phyloP scores from a whole-genome alignment of 1,284 basidiomycete genomes.

The Mycena sp. region DNA sequence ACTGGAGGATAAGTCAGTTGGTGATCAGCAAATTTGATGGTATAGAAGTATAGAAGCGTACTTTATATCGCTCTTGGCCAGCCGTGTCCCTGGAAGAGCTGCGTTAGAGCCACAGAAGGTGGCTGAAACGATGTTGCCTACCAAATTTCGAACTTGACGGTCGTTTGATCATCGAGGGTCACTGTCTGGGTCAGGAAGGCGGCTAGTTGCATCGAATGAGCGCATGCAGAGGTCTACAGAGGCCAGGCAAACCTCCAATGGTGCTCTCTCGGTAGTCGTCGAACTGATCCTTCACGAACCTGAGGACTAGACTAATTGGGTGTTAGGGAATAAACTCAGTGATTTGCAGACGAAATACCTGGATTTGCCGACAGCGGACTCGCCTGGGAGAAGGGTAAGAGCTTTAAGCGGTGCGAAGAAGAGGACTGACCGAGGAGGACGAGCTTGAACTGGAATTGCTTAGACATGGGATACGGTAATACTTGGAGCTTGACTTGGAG shows the following conservation, averaged over 20 bases:
- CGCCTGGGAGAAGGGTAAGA: slow-evolving; percentile 63
- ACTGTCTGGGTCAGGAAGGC: slow-evolving; percentile 98
- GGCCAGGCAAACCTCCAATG: slow-evolving; percentile 71
- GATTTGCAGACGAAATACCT: slow-evolving; percentile 58
- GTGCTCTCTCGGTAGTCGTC: slow-evolving; percentile 96
- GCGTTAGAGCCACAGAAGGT: slow-evolving; percentile 5
- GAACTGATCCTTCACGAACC: slow-evolving; percentile 98
- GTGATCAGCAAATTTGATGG: too few relatives aligned
- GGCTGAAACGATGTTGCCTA: slow-evolving; percentile 48
- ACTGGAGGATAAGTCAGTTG: slow-evolving; percentile 52
- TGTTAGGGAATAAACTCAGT: slow-evolving; percentile 31
- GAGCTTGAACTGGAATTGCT: slow-evolving; percentile 90
- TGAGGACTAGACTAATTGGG: slow-evolving; percentile 81
- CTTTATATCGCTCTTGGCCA: slow-evolving; percentile 93
- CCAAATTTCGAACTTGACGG: slow-evolving; percentile 99
- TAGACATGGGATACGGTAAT: slow-evolving; percentile 72
- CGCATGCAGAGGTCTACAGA: slow-evolving; percentile 27
- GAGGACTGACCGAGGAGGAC: slow-evolving; percentile 81
- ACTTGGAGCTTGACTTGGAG: slow-evolving; percentile 26
- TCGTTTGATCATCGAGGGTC: slow-evolving; percentile 87
- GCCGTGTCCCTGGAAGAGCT: slow-evolving; percentile 81
- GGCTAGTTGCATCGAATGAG: slow-evolving; percentile 56
- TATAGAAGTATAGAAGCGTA: slow-evolving; percentile 45
- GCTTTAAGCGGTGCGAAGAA: slow-evolving; percentile 1
- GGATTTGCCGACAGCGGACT: slow-evolving; percentile 98